A percentile compares a stretch with the other conserved stretches of the same genome.
Evolutionary conservation across 306 rosid species (phyloP).

Genomic region (Ziziphus jujuba): DNA sequence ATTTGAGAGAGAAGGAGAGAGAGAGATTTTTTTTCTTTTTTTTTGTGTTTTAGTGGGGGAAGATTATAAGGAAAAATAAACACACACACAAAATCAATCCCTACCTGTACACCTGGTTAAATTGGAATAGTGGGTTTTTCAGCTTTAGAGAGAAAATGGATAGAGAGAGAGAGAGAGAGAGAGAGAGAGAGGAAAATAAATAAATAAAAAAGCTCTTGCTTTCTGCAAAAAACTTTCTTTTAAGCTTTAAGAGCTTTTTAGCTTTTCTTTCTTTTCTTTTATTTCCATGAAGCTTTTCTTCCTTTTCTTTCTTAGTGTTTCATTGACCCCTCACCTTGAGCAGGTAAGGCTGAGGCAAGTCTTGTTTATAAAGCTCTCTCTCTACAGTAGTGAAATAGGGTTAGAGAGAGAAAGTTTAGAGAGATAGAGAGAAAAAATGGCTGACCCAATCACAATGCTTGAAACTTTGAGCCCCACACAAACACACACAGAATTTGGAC

Average conservation of each 20-base stretch:
- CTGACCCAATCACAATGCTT: constrained; percentile 41
- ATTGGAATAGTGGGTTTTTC: constrained; percentile 49
- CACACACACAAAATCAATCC: constrained; percentile 16
- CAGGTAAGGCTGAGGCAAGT: constrained; percentile 51
- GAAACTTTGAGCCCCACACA: constrained; percentile 39
- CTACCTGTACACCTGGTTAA: constrained; percentile 32
- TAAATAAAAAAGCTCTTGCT: constrained; percentile 45
- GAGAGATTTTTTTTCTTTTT: neutral
- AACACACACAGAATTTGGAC: constrained; percentile 40
- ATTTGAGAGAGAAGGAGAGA: constrained; percentile 6
- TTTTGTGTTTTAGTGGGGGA: constrained; percentile 17
- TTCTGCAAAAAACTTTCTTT: constrained; percentile 70
- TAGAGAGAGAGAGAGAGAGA: constrained; percentile 12
- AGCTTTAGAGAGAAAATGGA: constrained; percentile 59
- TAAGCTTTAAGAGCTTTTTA: constrained; percentile 44
- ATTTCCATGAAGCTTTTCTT: constrained; percentile 29
- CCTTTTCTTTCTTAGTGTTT: constrained; percentile 33
- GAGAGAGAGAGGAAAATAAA: constrained; percentile 1
- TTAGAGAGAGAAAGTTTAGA: constrained; percentile 9
- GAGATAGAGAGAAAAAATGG: constrained; percentile 6
- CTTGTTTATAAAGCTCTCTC: constrained; percentile 55
- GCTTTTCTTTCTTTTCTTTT: constrained; percentile 14
- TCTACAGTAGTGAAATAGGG: neutral
- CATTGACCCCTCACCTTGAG: constrained; percentile 75
- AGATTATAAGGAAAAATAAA: constrained; percentile 11